A percentile compares a stretch with the other conserved stretches of the same genome.
Evolutionary conservation across 164 flowering plant genomes (phyloP).

Genomic region (Aristolochia contorta): DNA sequence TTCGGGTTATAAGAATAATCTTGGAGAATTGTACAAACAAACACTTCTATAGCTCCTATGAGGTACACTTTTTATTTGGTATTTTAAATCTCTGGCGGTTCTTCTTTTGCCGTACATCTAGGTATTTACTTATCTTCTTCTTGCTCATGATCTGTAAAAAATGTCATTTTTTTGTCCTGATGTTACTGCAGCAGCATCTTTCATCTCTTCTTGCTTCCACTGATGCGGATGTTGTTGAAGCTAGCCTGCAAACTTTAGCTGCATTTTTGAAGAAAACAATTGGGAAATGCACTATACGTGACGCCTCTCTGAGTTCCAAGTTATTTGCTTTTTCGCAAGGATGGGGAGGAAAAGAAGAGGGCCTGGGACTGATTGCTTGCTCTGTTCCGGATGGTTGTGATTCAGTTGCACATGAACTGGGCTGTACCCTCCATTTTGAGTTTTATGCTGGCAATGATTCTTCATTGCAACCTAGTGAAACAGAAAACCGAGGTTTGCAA

Average conservation of each 20-base stretch:
- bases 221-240: constrained; percentile 87
- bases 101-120: neutral
- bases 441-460: constrained; percentile 49
- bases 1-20: constrained; percentile 73
- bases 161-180: constrained; percentile 3
- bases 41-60: constrained; percentile 79
- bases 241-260: constrained; percentile 78
- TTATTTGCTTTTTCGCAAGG: constrained; percentile 89
- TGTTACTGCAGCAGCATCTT: constrained; percentile 67
- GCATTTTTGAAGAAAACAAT: constrained; percentile 73
- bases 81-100: no score
- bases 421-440: constrained; percentile 88
- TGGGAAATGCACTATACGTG: constrained; percentile 62
- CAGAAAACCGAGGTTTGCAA: constrained; percentile 46
- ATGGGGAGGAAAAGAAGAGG: constrained; percentile 96
- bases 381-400: constrained; percentile 51
- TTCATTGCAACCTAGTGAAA: constrained; percentile 17
- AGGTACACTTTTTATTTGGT: constrained; percentile 30
- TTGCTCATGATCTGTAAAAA: neutral
- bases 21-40: constrained; percentile 90
- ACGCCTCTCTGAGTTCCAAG: constrained; percentile 56
- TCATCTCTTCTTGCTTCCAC: constrained; percentile 79
- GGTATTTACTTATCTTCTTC: neutral
- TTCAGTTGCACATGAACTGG: constrained; percentile 43
- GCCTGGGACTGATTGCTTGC: constrained; percentile 81